Evolutionary conservation across 2,329 filamentous ascomycete species (phyloP).

Genomic region (Verticillium tricorpus): DNA sequence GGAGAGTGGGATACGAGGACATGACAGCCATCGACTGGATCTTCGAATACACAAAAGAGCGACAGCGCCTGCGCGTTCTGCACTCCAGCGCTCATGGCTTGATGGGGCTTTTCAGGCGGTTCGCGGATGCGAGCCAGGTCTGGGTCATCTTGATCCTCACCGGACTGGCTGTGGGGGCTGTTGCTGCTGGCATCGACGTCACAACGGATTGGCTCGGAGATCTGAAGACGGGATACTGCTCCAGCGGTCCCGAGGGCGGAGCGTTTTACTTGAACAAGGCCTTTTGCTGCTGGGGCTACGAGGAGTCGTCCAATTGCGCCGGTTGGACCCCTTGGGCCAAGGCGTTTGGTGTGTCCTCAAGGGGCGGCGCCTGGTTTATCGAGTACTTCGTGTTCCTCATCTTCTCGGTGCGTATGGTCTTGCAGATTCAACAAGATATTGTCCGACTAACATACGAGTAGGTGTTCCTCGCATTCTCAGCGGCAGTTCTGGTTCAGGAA

Average conservation of each 20-base stretch:
- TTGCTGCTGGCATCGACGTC: conserved; percentile 87
- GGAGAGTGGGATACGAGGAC: conserved; percentile 91
- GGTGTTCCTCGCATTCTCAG: conserved; percentile 72
- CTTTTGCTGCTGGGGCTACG: conserved; percentile 92
- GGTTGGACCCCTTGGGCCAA: conserved; percentile 86
- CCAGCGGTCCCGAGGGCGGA: conserved; percentile 68
- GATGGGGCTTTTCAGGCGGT: conserved; percentile 65
- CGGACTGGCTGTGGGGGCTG: conserved; percentile 74
- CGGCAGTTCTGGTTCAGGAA: conserved; percentile 74
- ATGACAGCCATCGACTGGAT: conserved; percentile 99
- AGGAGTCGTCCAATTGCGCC: conserved; percentile 73
- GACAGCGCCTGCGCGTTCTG: conserved; percentile 77
- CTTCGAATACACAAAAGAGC: conserved; percentile 95
- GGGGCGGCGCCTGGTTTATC: conserved; percentile 70
- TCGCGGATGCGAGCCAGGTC: conserved; percentile 82
- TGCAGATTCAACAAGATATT: neutral
- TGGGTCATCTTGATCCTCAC: conserved; percentile 87
- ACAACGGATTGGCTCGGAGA: conserved; percentile 91
- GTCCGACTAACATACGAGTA: conserved; percentile 24
- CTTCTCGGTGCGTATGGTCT: conserved; percentile 62
- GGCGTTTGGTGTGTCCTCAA: conserved; percentile 62
- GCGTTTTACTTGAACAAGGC: conserved; percentile 85
- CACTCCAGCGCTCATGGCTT: conserved; percentile 65
- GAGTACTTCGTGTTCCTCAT: conserved; percentile 84
- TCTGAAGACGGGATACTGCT: conserved; percentile 85